phyloP scores from a whole-genome alignment of 2,329 filamentous ascomycete genomes.

The Colletotrichum gigasporum region DNA sequence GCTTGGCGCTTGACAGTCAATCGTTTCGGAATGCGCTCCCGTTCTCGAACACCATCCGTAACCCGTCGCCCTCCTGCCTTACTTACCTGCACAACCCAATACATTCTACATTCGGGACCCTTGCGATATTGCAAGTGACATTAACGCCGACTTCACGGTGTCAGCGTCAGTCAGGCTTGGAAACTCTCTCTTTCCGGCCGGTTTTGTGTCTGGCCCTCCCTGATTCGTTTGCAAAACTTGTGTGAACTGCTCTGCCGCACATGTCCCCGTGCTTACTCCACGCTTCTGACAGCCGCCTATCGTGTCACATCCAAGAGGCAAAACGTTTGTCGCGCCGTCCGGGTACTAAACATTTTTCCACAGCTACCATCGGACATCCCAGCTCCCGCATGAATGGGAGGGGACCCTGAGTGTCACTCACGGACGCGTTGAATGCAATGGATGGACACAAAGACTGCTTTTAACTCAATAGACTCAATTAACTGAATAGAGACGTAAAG shows the following conservation, averaged over 20 bases:
- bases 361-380: background rate
- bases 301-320: background rate
- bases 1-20: constrained; percentile 28
- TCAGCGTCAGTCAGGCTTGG: no score
- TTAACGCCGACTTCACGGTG: background rate
- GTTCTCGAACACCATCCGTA: constrained; percentile 8
- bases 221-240: no score
- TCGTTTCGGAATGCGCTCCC: constrained; percentile 22
- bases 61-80: background rate
- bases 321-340: background rate
- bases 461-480: background rate
- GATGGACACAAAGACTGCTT: background rate
- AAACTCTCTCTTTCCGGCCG: background rate
- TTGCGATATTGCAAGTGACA: constrained; percentile 10
- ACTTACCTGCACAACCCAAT: background rate
- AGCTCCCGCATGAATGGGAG: background rate
- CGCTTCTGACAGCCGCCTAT: background rate
- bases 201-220: background rate
- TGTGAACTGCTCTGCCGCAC: background rate
- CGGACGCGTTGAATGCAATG: background rate
- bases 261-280: background rate
- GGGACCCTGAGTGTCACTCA: background rate
- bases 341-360: background rate
- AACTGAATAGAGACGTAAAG: background rate
- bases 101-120: background rate